Base-by-base conservation (phyloP, 306 rosid species). In the Cucumis hystrix region DNA sequence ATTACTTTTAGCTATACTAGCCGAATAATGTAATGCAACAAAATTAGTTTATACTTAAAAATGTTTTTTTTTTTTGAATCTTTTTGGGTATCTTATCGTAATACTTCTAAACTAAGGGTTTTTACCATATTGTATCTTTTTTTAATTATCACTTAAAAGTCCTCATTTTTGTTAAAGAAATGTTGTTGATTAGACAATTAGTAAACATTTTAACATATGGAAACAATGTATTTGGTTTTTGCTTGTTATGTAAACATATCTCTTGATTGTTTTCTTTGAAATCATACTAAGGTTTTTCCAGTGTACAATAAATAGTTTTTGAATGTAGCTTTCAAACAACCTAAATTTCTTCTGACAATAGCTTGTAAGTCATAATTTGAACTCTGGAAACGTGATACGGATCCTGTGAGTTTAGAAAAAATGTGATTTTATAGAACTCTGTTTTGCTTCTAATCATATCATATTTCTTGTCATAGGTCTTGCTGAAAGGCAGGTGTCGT, bases 401-500 rank as follows among this genome's bases (percentile, higher is more conserved):
- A 51, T 49, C 41, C 59, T 49, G 61, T 49, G 23, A 25, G 23
- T 25, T 33, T 54, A 14, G 61, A 15, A 51, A 23, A 73, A 28
- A 10, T 73, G 41, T 73, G 41, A 52, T 30, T 52, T 52, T 54
- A 5, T 33, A 52, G 25, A 49, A 30, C 35, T 45, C 12, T 51
- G 61, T 51, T 49, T 18, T 49, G 76, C 61, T 80, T 82, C 88
- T 85, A 52, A 88, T 66, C 69, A 59, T 35, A 40, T 58, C 62
- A 57, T 73, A 73, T 66, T 80, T 84, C 76, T 81, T 82, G 20
- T 77, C 86, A 63, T 75, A 96, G 99, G 96, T 96, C 78, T 80
- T 96, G 86, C 87, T 96, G 81, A 96, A 86, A 86, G 99, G 99
- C 59, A 68, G 79, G 21, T 84, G 92, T 79, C 91, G 89, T 52